Evolutionary conservation across 441 rosid species (phyloP).

Genomic region (Adansonia rubrostipa): DNA sequence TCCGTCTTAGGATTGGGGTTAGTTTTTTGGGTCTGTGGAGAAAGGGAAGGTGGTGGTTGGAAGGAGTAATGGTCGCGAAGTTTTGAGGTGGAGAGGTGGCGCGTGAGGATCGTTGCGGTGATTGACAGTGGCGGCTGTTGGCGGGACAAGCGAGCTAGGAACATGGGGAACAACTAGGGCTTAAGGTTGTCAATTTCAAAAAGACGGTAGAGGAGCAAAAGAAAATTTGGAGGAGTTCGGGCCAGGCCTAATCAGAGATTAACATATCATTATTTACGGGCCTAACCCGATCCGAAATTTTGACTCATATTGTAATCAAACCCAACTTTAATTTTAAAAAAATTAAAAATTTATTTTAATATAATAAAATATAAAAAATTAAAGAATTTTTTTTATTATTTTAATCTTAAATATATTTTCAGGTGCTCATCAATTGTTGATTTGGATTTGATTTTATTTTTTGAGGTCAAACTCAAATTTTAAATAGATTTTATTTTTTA

Average conservation of each 20-base stretch:
- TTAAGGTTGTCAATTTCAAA: not conserved
- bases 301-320: not conserved
- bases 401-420: no score
- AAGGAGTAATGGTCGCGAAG: conserved; percentile 68
- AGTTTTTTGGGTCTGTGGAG: conserved; percentile 41
- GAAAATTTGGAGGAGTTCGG: not conserved
- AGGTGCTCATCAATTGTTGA: no score
- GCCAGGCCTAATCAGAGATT: not conserved
- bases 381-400: no score
- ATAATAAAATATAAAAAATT: no score
- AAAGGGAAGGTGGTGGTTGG: conserved; percentile 61
- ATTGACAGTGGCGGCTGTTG: conserved; percentile 34
- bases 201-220: not conserved
- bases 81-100: conserved; percentile 56
- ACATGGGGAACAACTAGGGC: conserved; percentile 27
- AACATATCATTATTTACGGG: not conserved
- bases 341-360: no score
- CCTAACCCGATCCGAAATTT: not conserved
- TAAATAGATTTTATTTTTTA: no score
- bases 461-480: no score
- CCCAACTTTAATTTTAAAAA: not conserved
- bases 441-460: no score
- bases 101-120: conserved; percentile 30
- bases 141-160: conserved; percentile 53
- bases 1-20: conserved; percentile 27